phyloP scores from a whole-genome alignment of 208 protist species.

The Leishmania major region DNA sequence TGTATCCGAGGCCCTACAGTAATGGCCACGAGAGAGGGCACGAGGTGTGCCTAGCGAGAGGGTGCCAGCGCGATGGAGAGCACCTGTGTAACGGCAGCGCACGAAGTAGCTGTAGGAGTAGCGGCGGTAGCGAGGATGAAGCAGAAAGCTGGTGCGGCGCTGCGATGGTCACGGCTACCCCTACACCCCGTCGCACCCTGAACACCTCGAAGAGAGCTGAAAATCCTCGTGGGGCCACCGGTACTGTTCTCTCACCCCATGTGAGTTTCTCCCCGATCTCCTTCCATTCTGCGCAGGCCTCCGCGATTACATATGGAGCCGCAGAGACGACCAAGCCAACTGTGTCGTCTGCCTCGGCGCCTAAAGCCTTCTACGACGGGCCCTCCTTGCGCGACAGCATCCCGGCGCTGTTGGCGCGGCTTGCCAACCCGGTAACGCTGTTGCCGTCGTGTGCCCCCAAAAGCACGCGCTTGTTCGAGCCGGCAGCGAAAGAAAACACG shows the following conservation, averaged over 20 bases:
- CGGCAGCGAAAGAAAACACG: not conserved
- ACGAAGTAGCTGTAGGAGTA: not conserved
- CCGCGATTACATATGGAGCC: not conserved
- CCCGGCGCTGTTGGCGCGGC: constrained; percentile 20
- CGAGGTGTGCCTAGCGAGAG: not conserved
- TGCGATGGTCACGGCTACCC: not conserved
- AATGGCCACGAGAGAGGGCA: not conserved
- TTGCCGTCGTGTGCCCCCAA: not conserved
- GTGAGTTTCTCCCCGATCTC: constrained; percentile 24
- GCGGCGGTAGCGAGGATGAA: not conserved
- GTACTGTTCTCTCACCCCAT: not conserved
- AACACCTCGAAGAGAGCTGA: not conserved
- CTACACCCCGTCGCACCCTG: not conserved
- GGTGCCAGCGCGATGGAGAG: not conserved
- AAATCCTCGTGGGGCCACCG: not conserved
- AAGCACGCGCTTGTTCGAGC: not conserved
- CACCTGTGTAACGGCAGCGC: not conserved
- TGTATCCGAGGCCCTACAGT: not conserved
- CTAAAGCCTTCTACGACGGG: constrained; percentile 24
- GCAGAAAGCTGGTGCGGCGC: not conserved
- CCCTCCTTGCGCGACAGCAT: constrained; percentile 35
- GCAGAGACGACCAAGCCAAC: not conserved
- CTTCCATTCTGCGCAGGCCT: constrained; percentile 17
- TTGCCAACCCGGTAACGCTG: not conserved
- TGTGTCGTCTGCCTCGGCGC: not conserved